These are phyloP conservation scores for Ulota crispa DNA, from an alignment of 225 moss, liverwort and hornwort species.

Conservation along the genomic window DNA sequence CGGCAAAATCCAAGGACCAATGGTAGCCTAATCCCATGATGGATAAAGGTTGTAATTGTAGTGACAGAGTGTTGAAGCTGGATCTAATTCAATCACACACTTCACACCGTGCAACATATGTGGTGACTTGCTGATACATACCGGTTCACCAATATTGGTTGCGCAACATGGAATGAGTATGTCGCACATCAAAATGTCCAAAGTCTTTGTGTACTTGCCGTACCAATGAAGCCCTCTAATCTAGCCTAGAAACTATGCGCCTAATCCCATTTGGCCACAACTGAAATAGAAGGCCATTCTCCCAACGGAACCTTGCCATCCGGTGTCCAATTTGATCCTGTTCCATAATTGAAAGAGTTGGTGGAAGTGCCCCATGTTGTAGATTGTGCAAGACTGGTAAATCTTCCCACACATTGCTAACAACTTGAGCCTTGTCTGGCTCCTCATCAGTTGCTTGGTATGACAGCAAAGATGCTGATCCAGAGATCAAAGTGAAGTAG, in stretches of 20 bases:
- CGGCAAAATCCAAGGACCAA: too few relatives aligned
- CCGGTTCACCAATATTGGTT: too few relatives aligned
- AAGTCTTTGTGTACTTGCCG: not conserved
- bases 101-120: too few relatives aligned
- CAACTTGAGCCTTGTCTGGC: not conserved
- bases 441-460: not conserved
- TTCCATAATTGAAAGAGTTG: not conserved
- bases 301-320: not conserved
- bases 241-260: not conserved
- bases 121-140: too few relatives aligned
- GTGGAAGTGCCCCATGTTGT: not conserved
- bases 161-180: not conserved
- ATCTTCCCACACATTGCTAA: too few relatives aligned
- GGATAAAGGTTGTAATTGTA: too few relatives aligned
- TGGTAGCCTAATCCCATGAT: too few relatives aligned
- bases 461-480: not conserved
- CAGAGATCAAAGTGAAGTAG: not conserved
- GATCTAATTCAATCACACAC: too few relatives aligned
- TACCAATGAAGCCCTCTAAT: not conserved
- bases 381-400: not conserved
- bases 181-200: not conserved
- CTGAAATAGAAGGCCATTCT: not conserved
- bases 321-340: not conserved
- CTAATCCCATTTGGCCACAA: not conserved
- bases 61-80: too few relatives aligned